Conservation (phyloP, 1,284 basidiomycete species). For the Singerocomus inundabilis region DNA sequence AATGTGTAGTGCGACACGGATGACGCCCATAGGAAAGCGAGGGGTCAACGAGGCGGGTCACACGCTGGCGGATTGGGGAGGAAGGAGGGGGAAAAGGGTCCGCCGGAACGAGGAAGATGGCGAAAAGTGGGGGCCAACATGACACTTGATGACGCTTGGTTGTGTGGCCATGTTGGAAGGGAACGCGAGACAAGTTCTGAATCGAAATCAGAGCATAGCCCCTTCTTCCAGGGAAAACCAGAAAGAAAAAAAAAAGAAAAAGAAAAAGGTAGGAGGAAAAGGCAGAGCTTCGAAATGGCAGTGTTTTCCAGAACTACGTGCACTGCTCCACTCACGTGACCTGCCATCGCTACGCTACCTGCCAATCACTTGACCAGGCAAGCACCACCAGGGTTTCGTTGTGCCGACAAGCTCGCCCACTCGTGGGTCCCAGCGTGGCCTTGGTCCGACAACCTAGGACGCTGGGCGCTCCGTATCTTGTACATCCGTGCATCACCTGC, state of each 20-base stretch:
- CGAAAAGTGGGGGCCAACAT: background rate
- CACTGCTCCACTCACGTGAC: slow-evolving; percentile 14
- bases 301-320: slow-evolving; percentile 14
- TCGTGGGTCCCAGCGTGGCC: slow-evolving; percentile 9
- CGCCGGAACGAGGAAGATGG: slow-evolving; percentile 2
- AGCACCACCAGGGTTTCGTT: background rate
- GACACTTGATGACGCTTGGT: background rate
- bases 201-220: slow-evolving; percentile 16
- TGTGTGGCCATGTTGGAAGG: background rate
- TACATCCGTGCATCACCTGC: background rate
- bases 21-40: slow-evolving; percentile 20
- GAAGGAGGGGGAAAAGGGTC: background rate
- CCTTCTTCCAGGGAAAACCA: background rate
- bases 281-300: background rate
- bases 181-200: background rate
- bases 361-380: background rate
- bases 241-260: too few species aligned
- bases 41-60: slow-evolving; percentile 4
- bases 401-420: slow-evolving; percentile 1
- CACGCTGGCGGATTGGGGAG: slow-evolving; percentile 1
- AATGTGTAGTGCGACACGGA: background rate
- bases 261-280: background rate
- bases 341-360: background rate
- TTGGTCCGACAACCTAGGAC: slow-evolving; percentile 19
- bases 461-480: slow-evolving; percentile 17